Percentiles rank a stretch among this genome's conserved stretches.
These are phyloP conservation scores for Cyberlindnera misumaiensis DNA, from an alignment of 805 yeast species.

Conservation along the genomic window DNA sequence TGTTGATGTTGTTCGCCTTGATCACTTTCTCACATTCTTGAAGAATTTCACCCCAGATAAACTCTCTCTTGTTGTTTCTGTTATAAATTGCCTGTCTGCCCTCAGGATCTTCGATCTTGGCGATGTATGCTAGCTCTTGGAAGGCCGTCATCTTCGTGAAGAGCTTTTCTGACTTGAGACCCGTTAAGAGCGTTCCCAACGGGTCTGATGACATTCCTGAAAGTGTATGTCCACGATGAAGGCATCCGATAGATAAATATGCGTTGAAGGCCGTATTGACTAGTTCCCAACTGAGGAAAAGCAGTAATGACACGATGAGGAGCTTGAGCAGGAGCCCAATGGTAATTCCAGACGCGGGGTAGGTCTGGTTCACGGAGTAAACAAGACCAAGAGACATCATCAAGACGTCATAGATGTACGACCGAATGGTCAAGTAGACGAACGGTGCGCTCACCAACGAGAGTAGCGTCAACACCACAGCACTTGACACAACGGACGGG, in stretches of 20 bases:
- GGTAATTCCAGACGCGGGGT: conserved; percentile 35
- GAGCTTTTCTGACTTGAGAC: conserved; percentile 45
- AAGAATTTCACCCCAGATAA: conserved; percentile 52
- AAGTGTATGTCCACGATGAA: conserved; percentile 58
- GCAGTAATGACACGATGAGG: conserved; percentile 28
- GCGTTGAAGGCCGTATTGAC: conserved; percentile 54
- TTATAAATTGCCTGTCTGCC: conserved; percentile 49
- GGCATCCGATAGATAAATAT: conserved; percentile 65
- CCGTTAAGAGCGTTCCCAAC: conserved; percentile 54
- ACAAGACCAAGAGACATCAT: conserved; percentile 25
- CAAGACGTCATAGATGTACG: conserved; percentile 34
- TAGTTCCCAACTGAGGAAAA: conserved; percentile 43
- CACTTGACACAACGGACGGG: conserved; percentile 30
- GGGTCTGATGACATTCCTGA: conserved; percentile 56
- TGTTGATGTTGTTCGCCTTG: conserved; percentile 38
- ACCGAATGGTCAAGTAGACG: conserved; percentile 33
- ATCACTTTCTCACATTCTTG: conserved; percentile 55
- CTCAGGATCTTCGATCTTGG: conserved; percentile 41
- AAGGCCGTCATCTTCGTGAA: conserved; percentile 59
- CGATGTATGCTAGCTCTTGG: conserved; percentile 65
- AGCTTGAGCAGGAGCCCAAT: conserved; percentile 26
- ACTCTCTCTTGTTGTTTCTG: conserved; percentile 37
- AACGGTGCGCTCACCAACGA: conserved; percentile 31
- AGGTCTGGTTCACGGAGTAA: conserved; percentile 31
- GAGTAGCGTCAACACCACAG: conserved; percentile 28